Evolutionary conservation across 257 asterid species (phyloP), one percentile per base, ranked within the genome.

Genomic region (Mitragyna speciosa): DNA sequence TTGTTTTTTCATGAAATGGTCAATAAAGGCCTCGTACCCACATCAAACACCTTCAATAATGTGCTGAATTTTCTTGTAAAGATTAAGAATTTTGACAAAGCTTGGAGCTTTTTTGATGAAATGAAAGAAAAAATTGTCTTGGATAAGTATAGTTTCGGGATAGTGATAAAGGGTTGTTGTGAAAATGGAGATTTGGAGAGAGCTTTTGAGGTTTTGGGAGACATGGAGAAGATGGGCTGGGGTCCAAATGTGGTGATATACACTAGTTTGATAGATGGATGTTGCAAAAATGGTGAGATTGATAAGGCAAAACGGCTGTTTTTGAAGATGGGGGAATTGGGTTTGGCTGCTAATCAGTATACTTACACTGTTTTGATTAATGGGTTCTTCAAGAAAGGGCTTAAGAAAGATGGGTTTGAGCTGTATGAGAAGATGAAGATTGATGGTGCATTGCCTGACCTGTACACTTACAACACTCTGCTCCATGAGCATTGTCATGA

Each of bases 111-210:
- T 79, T 93, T 89, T 43, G 85, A 78, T 83, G 86, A 78, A 54
- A 87, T 88, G 73, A 85, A 79, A 81, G 82, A 81, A 2, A 80
- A 80, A 67, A 76, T 73, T 67, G 84, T 80, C 9, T 41, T 88
- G 86, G 95, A 91, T 82, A 78, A 64, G 80, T 87, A 91, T 83
- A 93, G 93, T 51, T 93, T 90, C 73, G 95, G 97, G 83, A 89
- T 93, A 70, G 76, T 91, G 90, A 84, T 91, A 73, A 93, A 91
- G 81, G 97, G 95, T 79, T 91, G 94, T 79, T 88, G 93, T 83
- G 91, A 86, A 14, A 82, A 75, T 78, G 89, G 88, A 72, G 87
- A 87, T 43, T 70, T 93, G 63, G 33, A 83, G 70, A 83, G 86
- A 75, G 95, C 87, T 69, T 91, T 93, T 84, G 85, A 77, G 61